Evolutionary conservation across 2,329 filamentous ascomycete species (phyloP).

Genomic region (Epichloe typhina): DNA sequence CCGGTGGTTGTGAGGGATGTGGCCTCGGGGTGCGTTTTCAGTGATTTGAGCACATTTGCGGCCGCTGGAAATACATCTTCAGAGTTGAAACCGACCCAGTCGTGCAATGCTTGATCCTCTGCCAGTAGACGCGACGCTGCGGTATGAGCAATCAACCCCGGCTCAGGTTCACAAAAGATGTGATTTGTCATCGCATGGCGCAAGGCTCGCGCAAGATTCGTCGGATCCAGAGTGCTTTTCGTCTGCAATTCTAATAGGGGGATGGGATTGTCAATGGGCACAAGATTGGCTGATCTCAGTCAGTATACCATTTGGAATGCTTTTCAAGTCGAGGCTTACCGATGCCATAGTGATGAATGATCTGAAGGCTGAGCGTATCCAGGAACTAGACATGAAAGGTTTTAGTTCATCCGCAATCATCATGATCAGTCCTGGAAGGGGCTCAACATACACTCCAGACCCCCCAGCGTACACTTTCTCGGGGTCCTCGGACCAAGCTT

Average conservation of each 20-base stretch:
- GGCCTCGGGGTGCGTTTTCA: constrained; percentile 32
- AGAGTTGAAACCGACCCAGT: constrained; percentile 42
- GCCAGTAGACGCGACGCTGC: constrained; percentile 38
- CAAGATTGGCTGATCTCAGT: constrained; percentile 28
- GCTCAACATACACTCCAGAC: constrained; percentile 34
- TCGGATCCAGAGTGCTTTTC: constrained; percentile 31
- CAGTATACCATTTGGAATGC: background rate
- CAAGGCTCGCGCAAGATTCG: constrained; percentile 37
- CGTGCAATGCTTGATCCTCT: constrained; percentile 32
- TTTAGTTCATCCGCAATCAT: background rate
- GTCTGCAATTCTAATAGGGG: constrained; percentile 30
- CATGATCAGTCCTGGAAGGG: background rate
- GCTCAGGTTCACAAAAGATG: constrained; percentile 39
- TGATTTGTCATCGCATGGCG: constrained; percentile 45
- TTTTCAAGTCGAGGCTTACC: constrained; percentile 17
- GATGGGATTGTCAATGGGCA: constrained; percentile 33
- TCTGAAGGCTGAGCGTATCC: constrained; percentile 35
- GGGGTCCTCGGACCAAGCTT: constrained; percentile 34
- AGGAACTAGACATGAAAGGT: constrained; percentile 25
- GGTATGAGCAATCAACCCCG: constrained; percentile 40
- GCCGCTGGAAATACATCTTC: constrained; percentile 41
- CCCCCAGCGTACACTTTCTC: constrained; percentile 36
- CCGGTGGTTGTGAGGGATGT: constrained; percentile 34
- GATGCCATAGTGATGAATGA: constrained; percentile 36
- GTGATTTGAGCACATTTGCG: constrained; percentile 30